Conservation (phyloP, 139 green algal genomes). For the Gonium pectorale region DNA sequence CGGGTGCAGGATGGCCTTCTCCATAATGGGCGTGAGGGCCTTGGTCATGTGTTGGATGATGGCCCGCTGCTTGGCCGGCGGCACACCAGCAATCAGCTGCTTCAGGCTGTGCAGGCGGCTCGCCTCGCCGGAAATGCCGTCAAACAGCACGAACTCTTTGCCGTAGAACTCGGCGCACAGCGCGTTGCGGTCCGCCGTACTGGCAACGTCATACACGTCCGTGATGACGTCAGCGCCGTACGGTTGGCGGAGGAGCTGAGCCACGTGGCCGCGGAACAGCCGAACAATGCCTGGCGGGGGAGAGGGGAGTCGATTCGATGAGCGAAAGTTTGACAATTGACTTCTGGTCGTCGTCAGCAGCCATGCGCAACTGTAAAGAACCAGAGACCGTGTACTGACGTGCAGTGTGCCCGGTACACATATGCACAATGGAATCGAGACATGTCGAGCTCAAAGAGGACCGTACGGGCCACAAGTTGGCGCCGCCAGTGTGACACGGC, state of each 20-base stretch:
- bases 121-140: constrained; percentile 51
- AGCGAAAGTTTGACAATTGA: too few species aligned
- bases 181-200: constrained; percentile 65
- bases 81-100: constrained; percentile 62
- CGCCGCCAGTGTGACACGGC: constrained; percentile 59
- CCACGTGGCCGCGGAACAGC: constrained; percentile 77
- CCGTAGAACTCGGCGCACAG: constrained; percentile 87
- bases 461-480: neutral
- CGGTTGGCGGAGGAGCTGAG: constrained; percentile 87
- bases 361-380: too few species aligned
- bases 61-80: constrained; percentile 62
- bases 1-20: constrained; percentile 91
- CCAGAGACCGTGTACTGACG: too few species aligned
- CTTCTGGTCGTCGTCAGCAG: too few species aligned
- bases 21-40: constrained; percentile 75
- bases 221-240: constrained; percentile 83
- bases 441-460: constrained; percentile 46
- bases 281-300: constrained; percentile 69
- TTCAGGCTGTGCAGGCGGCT: constrained; percentile 62
- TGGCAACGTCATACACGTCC: constrained; percentile 80
- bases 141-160: constrained; percentile 84
- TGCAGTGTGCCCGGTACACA: too few species aligned
- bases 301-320: too few species aligned
- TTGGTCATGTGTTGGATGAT: constrained; percentile 77
- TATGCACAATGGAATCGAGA: too few species aligned